Conservation (phyloP, 352 stramenopile species). For the Phytophthora colocasiae region DNA sequence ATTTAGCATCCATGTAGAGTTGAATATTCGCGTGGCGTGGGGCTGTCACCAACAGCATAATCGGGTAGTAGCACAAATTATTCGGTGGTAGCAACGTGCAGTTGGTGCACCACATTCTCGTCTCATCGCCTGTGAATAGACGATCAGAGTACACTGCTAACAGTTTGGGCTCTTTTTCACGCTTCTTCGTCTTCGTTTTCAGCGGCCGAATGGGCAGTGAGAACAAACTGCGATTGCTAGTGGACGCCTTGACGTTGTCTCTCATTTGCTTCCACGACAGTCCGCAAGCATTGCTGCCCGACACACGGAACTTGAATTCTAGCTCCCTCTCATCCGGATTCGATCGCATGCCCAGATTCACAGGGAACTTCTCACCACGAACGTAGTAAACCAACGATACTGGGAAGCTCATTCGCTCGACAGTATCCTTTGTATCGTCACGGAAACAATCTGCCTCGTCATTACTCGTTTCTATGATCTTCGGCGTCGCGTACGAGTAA, state of each 20-base stretch:
- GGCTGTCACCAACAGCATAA: constrained; percentile 59
- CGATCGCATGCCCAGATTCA: constrained; percentile 61
- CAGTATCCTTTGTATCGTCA: constrained; percentile 29
- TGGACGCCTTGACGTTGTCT: constrained; percentile 68
- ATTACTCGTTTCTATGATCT: constrained; percentile 12
- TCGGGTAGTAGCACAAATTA: constrained; percentile 64
- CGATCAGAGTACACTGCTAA: constrained; percentile 75
- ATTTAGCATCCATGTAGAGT: constrained; percentile 57
- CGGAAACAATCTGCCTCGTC: constrained; percentile 19
- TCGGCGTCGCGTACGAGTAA: constrained; percentile 48
- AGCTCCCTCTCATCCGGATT: constrained; percentile 38
- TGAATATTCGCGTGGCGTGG: constrained; percentile 64
- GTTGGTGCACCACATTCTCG: constrained; percentile 80
- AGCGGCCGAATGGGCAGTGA: constrained; percentile 62
- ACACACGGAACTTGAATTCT: constrained; percentile 57
- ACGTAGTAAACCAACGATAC: constrained; percentile 84
- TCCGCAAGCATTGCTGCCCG: constrained; percentile 48
- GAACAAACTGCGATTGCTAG: constrained; percentile 71
- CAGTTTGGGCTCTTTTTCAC: constrained; percentile 37
- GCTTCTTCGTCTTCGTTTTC: constrained; percentile 32
- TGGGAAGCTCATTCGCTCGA: constrained; percentile 71
- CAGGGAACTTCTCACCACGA: constrained; percentile 73
- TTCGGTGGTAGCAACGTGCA: constrained; percentile 78
- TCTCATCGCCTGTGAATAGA: constrained; percentile 80
- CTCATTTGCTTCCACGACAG: constrained; percentile 66